phyloP scores from a whole-genome alignment of 257 asterid genomes.

The Nyctanthes arbortristis region DNA sequence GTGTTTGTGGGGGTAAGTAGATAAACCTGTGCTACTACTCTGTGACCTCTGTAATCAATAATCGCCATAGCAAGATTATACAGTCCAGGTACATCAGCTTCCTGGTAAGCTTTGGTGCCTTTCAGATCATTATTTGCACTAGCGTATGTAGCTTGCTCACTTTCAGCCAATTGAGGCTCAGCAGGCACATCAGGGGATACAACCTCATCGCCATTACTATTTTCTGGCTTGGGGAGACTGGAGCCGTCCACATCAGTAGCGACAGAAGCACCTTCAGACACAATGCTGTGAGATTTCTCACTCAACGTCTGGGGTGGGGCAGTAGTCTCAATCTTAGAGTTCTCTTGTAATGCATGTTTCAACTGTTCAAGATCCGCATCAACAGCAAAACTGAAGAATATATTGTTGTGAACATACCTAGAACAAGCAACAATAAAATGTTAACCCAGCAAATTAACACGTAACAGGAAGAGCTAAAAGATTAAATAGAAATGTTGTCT shows the following conservation, averaged over 20 bases:
- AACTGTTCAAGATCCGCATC: constrained; percentile 79
- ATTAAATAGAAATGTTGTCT: not conserved
- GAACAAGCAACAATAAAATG: constrained; percentile 26
- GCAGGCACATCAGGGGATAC: constrained; percentile 49
- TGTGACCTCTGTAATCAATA: constrained; percentile 95
- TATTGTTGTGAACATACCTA: constrained; percentile 97
- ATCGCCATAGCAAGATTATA: constrained; percentile 97
- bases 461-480: not conserved
- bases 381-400: constrained; percentile 94
- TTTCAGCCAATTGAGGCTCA: constrained; percentile 81
- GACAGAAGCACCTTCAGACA: constrained; percentile 32
- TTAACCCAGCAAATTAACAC: constrained; percentile 1
- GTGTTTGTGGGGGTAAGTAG: too few species aligned
- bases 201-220: constrained; percentile 36
- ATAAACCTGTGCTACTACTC: constrained; percentile 94
- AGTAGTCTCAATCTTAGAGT: constrained; percentile 42
- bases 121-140: constrained; percentile 95
- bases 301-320: constrained; percentile 33
- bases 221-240: constrained; percentile 36
- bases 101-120: constrained; percentile 98
- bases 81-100: constrained; percentile 89
- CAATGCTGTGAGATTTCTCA: constrained; percentile 37
- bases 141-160: constrained; percentile 98
- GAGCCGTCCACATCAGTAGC: constrained; percentile 38
- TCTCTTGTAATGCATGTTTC: constrained; percentile 52